These are phyloP conservation scores for Incumbomyces delicatus DNA, from an alignment of 2,329 filamentous ascomycete genomes.

Conservation along the genomic window DNA sequence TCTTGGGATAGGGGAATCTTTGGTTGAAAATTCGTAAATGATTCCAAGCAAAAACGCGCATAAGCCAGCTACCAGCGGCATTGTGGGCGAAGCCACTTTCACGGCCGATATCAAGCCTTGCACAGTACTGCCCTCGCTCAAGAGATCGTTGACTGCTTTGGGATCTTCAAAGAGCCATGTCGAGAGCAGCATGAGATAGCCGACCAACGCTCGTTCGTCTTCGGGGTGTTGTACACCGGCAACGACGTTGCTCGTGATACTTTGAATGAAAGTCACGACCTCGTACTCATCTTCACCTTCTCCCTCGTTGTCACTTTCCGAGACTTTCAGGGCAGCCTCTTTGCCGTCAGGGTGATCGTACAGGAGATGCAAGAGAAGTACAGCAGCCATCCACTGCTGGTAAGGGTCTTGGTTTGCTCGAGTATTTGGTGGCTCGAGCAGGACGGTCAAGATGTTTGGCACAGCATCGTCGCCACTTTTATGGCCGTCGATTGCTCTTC, in stretches of 20 bases:
- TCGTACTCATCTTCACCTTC: constrained; percentile 80
- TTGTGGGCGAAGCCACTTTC: constrained; percentile 51
- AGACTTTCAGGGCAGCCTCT: constrained; percentile 65
- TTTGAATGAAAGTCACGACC: constrained; percentile 87
- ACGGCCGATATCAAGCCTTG: constrained; percentile 72
- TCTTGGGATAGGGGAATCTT: constrained; percentile 83
- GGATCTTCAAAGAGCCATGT: constrained; percentile 89
- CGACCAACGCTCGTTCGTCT: constrained; percentile 69
- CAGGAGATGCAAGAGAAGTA: constrained; percentile 76
- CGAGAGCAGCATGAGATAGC: constrained; percentile 79
- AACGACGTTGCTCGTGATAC: constrained; percentile 75
- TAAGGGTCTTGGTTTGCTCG: constrained; percentile 68
- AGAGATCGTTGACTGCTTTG: constrained; percentile 82
- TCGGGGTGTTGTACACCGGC: constrained; percentile 64
- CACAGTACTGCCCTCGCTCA: constrained; percentile 86
- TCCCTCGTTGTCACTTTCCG: constrained; percentile 76
- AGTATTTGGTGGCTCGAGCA: constrained; percentile 58
- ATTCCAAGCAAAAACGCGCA: constrained; percentile 77
- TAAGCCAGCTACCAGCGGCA: constrained; percentile 66
- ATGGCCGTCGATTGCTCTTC: constrained; percentile 82
- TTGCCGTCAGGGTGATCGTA: constrained; percentile 75
- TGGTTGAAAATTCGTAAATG: constrained; percentile 93
- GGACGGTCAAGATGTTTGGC: constrained; percentile 76
- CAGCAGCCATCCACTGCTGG: constrained; percentile 78
- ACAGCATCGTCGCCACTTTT: constrained; percentile 66